Base-by-base conservation (phyloP, 768 basidiomycete species). In the Phaeotremella skinneri region DNA sequence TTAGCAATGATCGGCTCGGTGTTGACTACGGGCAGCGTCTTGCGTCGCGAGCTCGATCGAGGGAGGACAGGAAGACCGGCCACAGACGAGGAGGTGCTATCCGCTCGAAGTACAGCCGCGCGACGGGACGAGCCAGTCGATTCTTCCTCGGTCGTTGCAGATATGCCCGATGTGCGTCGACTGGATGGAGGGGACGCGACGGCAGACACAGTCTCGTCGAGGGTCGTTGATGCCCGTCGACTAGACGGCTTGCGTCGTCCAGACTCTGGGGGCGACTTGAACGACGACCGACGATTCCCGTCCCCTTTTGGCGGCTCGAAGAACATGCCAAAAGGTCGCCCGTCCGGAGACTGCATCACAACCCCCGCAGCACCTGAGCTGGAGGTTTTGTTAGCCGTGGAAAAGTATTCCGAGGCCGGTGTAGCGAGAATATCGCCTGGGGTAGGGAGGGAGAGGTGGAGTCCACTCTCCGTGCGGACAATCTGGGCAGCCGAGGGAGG, bases 241-340 rank as follows among this genome's bases (percentile, higher is more conserved):
- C 59, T 61, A 2, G 50, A 45, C 3, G 59, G 29, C 32, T 58
- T 58, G 16, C 60, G 59, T 17, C 57, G 52, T 11, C 60, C 20
- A 2, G 63, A 45, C 34, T 13, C 62, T 52, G 29, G 59, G 59
- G 2, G 62, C 30, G 23, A 58, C n/a, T n/a, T 57, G 58, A 52
- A n/a, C 17, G 57, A 68, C 25, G 29, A 49, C 47, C 58, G 23
- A 31, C 64, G 66, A 5, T 64, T 52, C 16, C 49, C 59, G 59
- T 74, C 47, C 31, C 56, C 11, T 7, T 61, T 45, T 39, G 76
- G 76, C 1, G 93, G 94, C 62, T 92, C 88, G 78, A 98, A 99
- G 79, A 92, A 90, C 57, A 99, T 93, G 11, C 92, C 94, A n/a
- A 90, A 83, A 2, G 91, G 89, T 66, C 91, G 86, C 0, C 94